Percentiles rank a stretch among this genome's conserved stretches.
Evolutionary conservation across 1,284 basidiomycete species (phyloP).

Genomic region (Fomitopsis betulina): DNA sequence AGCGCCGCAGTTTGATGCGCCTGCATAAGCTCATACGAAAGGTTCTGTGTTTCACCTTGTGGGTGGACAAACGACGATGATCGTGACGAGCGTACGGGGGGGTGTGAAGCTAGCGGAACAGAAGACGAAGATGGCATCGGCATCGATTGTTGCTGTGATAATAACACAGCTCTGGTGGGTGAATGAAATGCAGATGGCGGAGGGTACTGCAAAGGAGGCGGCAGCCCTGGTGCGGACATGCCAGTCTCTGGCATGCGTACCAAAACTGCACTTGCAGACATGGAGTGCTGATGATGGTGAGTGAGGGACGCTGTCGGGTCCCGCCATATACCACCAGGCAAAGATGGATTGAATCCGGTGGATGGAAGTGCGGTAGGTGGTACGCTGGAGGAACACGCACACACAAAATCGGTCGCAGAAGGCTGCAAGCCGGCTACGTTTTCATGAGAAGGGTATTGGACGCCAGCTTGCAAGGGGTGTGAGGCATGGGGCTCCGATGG

Average conservation of each 20-base stretch:
- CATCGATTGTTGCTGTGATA: conserved; percentile 15
- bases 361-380: conserved; percentile 8
- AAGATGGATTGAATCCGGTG: conserved; percentile 7
- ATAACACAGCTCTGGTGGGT: conserved; percentile 14
- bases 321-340: conserved; percentile 18
- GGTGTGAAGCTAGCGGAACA: conserved; percentile 29
- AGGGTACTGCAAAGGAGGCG: conserved; percentile 10
- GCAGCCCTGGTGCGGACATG: conserved; percentile 20
- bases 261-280: conserved; percentile 31
- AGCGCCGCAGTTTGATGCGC: conserved; percentile 29
- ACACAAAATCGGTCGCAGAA: conserved; percentile 12
- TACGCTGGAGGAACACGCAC: conserved; percentile 10
- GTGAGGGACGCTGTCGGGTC: conserved; percentile 14
- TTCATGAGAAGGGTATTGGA: conserved; percentile 14
- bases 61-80: conserved; percentile 55
- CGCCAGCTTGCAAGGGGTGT: conserved; percentile 11
- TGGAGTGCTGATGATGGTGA: conserved; percentile 22
- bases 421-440: conserved; percentile 6
- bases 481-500: conserved; percentile 21
- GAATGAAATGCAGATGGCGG: conserved; percentile 13
- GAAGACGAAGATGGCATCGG: conserved; percentile 28
- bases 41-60: conserved; percentile 26
- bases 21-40: conserved; percentile 17
- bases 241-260: conserved; percentile 14
- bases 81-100: conserved; percentile 46